Conservation (phyloP, 305 asterid genomes). For the Solanum hybrid region DNA sequence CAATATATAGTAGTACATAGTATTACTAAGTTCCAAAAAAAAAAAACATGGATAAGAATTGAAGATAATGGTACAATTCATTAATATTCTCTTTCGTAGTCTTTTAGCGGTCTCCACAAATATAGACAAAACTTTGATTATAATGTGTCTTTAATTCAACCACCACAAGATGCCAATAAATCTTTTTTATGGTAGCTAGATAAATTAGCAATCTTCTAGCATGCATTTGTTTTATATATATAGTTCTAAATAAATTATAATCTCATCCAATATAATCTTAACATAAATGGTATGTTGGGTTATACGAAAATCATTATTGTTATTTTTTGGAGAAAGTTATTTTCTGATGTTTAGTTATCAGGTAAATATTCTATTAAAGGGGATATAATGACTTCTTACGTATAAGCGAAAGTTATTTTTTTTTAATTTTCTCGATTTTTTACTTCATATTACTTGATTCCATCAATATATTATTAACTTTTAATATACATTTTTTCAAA, state of each 20-base stretch:
- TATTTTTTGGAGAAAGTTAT: neutral
- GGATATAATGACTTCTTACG: neutral
- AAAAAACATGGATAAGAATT: neutral
- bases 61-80: neutral
- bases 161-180: neutral
- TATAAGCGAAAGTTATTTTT: neutral
- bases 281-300: neutral
- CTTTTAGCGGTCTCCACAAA: neutral
- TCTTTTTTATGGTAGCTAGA: neutral
- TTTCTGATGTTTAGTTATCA: neutral
- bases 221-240: neutral
- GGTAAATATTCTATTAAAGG: neutral
- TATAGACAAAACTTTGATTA: neutral
- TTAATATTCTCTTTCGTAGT: neutral
- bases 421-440: neutral
- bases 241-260: neutral
- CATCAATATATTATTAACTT: neutral
- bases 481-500: rapidly evolving
- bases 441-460: neutral
- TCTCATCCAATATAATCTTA: neutral
- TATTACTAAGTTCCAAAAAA: neutral
- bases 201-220: neutral
- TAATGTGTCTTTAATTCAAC: neutral
- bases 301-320: neutral
- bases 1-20: neutral